Conservation (phyloP, 75 land plant genomes). For the Cupressus sempervirens region DNA sequence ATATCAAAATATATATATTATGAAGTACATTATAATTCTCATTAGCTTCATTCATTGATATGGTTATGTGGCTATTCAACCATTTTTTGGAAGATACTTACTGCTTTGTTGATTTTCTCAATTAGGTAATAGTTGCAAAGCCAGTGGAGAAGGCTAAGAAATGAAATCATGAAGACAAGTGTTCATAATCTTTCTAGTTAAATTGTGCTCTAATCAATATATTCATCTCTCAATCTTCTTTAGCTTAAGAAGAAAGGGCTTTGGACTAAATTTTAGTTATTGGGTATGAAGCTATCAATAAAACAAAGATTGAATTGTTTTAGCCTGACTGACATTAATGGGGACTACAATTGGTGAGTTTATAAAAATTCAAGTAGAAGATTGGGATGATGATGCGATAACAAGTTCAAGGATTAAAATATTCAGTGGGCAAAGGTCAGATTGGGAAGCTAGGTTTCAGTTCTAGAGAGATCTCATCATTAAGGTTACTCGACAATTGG, state of each 20-base stretch:
- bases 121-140: slow-evolving; percentile 38
- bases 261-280: neutral
- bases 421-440: slow-evolving; percentile 81
- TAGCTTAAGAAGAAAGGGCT: neutral
- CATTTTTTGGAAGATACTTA: neutral
- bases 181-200: too few relatives aligned
- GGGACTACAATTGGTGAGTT: slow-evolving; percentile 32
- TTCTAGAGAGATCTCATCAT: slow-evolving; percentile 83
- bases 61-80: neutral
- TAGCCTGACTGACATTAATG: neutral
- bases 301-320: neutral
- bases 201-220: too few relatives aligned
- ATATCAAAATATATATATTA: neutral
- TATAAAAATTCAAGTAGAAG: slow-evolving; percentile 46
- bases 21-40: neutral
- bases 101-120: neutral
- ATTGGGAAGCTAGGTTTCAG: slow-evolving; percentile 63
- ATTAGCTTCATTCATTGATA: neutral
- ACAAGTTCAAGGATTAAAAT: slow-evolving; percentile 80
- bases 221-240: too few relatives aligned
- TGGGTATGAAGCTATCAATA: neutral
- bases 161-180: slow-evolving; percentile 30
- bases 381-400: slow-evolving; percentile 80
- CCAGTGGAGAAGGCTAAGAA: slow-evolving; percentile 31
- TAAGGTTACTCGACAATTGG: slow-evolving; percentile 62